Evolutionary conservation across 768 basidiomycete genomes (phyloP).

Genomic region (Psilocybe cyanescens): DNA sequence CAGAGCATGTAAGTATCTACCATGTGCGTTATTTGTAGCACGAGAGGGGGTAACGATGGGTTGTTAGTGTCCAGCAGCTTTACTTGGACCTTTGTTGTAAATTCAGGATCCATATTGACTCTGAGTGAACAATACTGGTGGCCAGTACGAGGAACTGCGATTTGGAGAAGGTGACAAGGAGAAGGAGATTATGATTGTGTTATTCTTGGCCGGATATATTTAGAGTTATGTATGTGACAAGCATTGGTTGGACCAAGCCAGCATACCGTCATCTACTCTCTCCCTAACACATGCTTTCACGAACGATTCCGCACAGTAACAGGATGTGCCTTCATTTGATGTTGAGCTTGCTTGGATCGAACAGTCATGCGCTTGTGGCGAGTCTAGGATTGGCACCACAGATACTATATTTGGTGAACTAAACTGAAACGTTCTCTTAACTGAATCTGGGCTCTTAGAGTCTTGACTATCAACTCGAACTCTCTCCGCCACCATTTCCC

Average conservation of each 20-base stretch:
- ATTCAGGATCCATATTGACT: constrained; percentile 18
- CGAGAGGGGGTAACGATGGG: constrained; percentile 57
- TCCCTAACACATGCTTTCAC: not conserved
- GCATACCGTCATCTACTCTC: no score
- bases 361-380: not conserved
- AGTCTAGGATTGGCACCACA: not conserved
- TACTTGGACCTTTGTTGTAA: constrained; percentile 40
- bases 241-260: no score
- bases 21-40: constrained; percentile 67
- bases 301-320: no score
- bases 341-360: no score
- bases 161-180: not conserved
- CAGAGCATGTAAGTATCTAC: constrained; percentile 84
- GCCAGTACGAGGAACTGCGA: not conserved
- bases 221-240: not conserved
- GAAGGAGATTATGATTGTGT: not conserved
- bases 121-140: not conserved
- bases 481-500: no score
- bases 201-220: not conserved
- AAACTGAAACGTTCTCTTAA: not conserved
- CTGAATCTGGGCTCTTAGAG: not conserved
- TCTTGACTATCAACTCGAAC: not conserved
- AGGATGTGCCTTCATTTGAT: no score
- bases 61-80: constrained; percentile 54
- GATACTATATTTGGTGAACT: not conserved